Conservation (phyloP, 2,329 filamentous ascomycete species). For the Cladosporium sp. region DNA sequence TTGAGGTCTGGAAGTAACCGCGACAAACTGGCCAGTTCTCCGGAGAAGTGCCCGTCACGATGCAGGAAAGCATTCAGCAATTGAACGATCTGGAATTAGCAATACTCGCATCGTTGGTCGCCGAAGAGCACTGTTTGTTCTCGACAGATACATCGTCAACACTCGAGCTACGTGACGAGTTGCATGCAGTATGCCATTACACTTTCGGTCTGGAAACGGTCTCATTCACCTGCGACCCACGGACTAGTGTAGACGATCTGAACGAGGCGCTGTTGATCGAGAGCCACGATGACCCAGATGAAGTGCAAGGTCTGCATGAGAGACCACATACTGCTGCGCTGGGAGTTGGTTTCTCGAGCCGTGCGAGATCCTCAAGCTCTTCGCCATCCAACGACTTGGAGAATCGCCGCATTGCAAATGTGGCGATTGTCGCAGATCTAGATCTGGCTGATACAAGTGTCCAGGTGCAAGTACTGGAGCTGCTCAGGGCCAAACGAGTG, state of each 20-base stretch:
- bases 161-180: constrained; percentile 22
- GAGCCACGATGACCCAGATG: neutral
- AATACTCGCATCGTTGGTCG: constrained; percentile 72
- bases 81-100: constrained; percentile 88
- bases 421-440: constrained; percentile 77
- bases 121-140: constrained; percentile 83
- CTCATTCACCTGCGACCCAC: constrained; percentile 66
- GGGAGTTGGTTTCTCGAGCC: neutral
- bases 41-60: neutral
- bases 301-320: neutral
- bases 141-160: constrained; percentile 57
- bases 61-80: constrained; percentile 56
- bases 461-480: constrained; percentile 74
- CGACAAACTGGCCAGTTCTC: too few species aligned
- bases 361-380: neutral
- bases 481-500: constrained; percentile 74
- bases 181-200: constrained; percentile 61
- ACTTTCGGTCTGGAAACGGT: constrained; percentile 70
- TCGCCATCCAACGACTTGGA: constrained; percentile 33
- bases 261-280: constrained; percentile 60
- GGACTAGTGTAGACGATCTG: constrained; percentile 79
- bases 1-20: too few species aligned
- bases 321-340: neutral
- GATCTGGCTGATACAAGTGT: constrained; percentile 68
- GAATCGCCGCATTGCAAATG: constrained; percentile 65